phyloP scores from a whole-genome alignment of 768 basidiomycete species.

The Pisolithus orientalis region DNA sequence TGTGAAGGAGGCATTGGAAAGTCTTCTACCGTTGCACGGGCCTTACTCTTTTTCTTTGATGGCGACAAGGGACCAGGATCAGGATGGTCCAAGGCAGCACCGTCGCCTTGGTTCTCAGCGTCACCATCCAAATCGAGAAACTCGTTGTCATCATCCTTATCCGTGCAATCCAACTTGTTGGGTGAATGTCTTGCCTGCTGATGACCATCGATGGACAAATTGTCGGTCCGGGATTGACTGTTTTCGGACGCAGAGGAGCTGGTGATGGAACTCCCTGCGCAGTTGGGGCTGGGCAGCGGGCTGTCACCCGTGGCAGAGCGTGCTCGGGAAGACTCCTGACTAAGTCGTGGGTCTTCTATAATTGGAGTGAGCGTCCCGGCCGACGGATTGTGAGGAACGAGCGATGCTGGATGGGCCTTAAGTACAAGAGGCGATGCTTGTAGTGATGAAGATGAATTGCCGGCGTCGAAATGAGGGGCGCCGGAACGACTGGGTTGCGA shows the following conservation, averaged over 20 bases:
- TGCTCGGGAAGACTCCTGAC: slow-evolving; percentile 57
- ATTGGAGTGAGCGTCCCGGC: slow-evolving; percentile 16
- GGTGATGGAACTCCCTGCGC: neutral
- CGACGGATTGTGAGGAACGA: slow-evolving; percentile 17
- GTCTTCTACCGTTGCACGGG: slow-evolving; percentile 42
- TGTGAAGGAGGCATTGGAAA: slow-evolving; percentile 44
- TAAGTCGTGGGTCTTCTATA: slow-evolving; percentile 31
- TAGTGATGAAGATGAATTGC: slow-evolving; percentile 8
- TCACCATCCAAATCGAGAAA: slow-evolving; percentile 55
- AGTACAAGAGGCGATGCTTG: slow-evolving; percentile 12
- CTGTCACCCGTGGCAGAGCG: slow-evolving; percentile 68
- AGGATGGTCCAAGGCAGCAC: neutral
- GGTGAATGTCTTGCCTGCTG: slow-evolving; percentile 3
- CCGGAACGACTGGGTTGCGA: slow-evolving; percentile 24
- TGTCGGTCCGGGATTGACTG: slow-evolving; percentile 1
- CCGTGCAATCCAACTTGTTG: slow-evolving; percentile 7
- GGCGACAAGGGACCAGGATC: neutral
- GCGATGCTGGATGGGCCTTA: slow-evolving; percentile 8
- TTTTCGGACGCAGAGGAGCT: neutral
- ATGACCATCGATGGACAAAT: neutral
- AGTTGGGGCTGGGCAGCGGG: slow-evolving; percentile 47
- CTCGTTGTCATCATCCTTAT: slow-evolving; percentile 36
- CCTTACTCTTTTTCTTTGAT: slow-evolving; percentile 21
- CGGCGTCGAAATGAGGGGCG: slow-evolving; percentile 23
- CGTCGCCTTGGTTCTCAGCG: slow-evolving; percentile 27